Percentiles rank a stretch among this genome's conserved stretches.
Evolutionary conservation across 2,329 filamentous ascomycete genomes (phyloP).

Genomic region (Aspergillus jensenii): DNA sequence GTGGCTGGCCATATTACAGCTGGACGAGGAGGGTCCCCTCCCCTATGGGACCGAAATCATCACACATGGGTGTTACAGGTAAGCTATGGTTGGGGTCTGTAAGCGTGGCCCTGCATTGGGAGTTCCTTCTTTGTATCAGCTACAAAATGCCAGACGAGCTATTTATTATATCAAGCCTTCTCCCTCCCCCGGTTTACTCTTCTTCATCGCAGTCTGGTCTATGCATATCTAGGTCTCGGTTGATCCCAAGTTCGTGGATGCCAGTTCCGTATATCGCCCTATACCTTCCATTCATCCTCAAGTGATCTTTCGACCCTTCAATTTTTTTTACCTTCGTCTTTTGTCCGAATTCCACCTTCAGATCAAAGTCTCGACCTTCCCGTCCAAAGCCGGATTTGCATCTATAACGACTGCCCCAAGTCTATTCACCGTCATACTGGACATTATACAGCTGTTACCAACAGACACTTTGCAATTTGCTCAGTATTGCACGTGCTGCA

Average conservation of each 20-base stretch:
- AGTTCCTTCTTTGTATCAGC: constrained; percentile 10
- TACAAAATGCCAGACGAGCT: constrained; percentile 2
- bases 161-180: constrained; percentile 13
- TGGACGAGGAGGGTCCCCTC: constrained; percentile 19
- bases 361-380: neutral
- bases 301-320: neutral
- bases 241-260: neutral
- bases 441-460: neutral
- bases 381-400: neutral
- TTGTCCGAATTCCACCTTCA: neutral
- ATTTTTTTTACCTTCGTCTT: neutral
- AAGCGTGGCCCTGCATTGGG: constrained; percentile 19
- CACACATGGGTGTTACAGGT: constrained; percentile 8
- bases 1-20: constrained; percentile 26
- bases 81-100: constrained; percentile 15
- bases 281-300: neutral
- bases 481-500: neutral
- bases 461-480: neutral
- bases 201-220: constrained; percentile 7
- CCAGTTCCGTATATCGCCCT: neutral
- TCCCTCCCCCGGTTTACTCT: constrained; percentile 11
- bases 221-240: constrained; percentile 4
- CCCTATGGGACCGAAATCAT: constrained; percentile 9
- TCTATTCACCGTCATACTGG: neutral
- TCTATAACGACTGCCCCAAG: neutral